These are phyloP conservation scores for Cucurbita argyrosperma DNA, from an alignment of 306 rosid species.

Conservation along the genomic window DNA sequence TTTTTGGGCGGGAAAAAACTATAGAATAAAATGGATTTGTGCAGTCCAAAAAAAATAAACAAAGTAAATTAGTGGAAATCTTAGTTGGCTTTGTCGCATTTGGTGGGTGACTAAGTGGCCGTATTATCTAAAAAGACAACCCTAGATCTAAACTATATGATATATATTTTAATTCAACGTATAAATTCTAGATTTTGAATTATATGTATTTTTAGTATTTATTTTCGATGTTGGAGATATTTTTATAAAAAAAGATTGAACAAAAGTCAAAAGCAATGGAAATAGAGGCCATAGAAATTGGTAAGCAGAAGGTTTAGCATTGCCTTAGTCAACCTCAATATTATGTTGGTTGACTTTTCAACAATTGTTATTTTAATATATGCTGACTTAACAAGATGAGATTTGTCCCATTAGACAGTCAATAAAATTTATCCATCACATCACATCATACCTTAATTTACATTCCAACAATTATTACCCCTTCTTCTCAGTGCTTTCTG, in stretches of 20 bases:
- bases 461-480: neutral
- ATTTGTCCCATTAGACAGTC: slow-evolving; percentile 15
- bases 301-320: slow-evolving; percentile 7
- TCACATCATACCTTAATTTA: slow-evolving; percentile 8
- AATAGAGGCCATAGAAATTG: neutral
- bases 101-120: slow-evolving; percentile 32
- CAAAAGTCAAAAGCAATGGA: neutral
- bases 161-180: too few species aligned
- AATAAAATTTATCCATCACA: slow-evolving; percentile 26
- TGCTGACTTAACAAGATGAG: slow-evolving; percentile 30
- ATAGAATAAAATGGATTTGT: slow-evolving; percentile 9
- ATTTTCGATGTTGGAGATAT: neutral
- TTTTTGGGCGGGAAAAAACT: slow-evolving; percentile 3
- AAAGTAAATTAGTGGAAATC: slow-evolving; percentile 39
- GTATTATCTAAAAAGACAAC: neutral
- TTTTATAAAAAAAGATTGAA: neutral
- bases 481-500: slow-evolving; percentile 3
- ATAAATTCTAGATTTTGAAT: neutral
- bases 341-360: slow-evolving; percentile 34
- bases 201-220: too few species aligned
- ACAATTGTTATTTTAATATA: slow-evolving; percentile 6
- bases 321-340: slow-evolving; percentile 32
- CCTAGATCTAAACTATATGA: neutral
- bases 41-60: slow-evolving; percentile 13
- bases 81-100: slow-evolving; percentile 37